Conservation (phyloP, 371 early-diverging fungal genomes). For the Mucor plumbeus region DNA sequence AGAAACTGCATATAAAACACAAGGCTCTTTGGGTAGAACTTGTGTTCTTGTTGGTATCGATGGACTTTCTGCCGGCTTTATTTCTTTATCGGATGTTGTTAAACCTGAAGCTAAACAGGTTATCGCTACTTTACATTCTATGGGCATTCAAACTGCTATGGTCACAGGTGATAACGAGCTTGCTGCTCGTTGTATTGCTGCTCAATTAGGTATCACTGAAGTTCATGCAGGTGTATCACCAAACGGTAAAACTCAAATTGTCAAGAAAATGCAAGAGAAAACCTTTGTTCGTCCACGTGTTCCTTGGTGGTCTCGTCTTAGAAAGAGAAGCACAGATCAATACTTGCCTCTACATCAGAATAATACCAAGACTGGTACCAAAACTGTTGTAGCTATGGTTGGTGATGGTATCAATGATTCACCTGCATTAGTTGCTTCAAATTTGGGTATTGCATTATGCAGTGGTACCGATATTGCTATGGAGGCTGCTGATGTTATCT, state of each 20-base stretch:
- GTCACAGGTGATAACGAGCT: conserved; percentile 91
- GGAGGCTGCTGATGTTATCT: conserved; percentile 90
- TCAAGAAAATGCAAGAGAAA: conserved; percentile 65
- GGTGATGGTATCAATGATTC: conserved; percentile 99
- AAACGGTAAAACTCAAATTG: conserved; percentile 82
- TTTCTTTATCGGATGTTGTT: conserved; percentile 87
- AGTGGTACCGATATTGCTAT: conserved; percentile 96
- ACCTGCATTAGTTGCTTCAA: conserved; percentile 90
- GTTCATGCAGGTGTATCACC: conserved; percentile 95
- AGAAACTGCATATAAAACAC: conserved; percentile 22
- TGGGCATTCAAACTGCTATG: conserved; percentile 86
- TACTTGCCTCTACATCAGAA: conserved; percentile 6
- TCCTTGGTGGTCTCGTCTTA: conserved; percentile 2
- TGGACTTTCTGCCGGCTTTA: conserved; percentile 68
- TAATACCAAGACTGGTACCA: conserved; percentile 2
- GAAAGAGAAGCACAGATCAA: background rate
- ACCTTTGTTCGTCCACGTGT: conserved; percentile 8
- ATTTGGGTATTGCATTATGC: conserved; percentile 95
- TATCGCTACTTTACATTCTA: conserved; percentile 69
- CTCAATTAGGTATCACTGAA: conserved; percentile 72
- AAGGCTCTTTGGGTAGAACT: conserved; percentile 74
- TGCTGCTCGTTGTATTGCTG: conserved; percentile 80
- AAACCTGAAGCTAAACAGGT: conserved; percentile 80
- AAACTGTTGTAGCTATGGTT: conserved; percentile 85
- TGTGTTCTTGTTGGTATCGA: conserved; percentile 80